Base-by-base conservation (phyloP, 768 basidiomycete genomes). In the Austroboletus eburneus region DNA sequence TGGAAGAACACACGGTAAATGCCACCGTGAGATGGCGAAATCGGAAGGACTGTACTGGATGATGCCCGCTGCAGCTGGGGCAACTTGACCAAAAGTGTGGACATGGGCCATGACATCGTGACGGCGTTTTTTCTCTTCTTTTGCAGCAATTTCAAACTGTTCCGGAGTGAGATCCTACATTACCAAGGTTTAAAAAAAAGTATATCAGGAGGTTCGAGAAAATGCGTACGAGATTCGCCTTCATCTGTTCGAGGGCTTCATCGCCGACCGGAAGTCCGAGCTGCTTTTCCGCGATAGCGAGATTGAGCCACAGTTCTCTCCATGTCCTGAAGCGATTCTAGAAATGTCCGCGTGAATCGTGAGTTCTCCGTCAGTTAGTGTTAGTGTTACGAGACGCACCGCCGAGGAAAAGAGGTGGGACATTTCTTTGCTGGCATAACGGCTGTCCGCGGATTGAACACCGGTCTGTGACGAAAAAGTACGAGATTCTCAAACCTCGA, bases 31-130 rank as follows among this genome's bases (percentile, higher is more conserved):
- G 18, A 30, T 13, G 41, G 43, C 50, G 51, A 43, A 44, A 41
- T 14, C 13, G 42, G 33, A 44, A 41, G 23, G 43, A 33, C 72
- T 80, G 49, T 55, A 90, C 89, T 97, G 94, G 55, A 97, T 96
- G 61, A 97, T 95, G 16, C 92, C 91, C 14, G 93, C 93, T 21
- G 94, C 94, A 27, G 90, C 88, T 9, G 94, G 94, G 1, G 94
- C 94, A 43, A 94, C 87, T 37, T 76, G 78, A 5, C 94, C 94
- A 64, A 97, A 99, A 4, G 94, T 96, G 70, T 98, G 92, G 36
- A 99, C 96, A 62, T 99, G 96, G 0, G 96, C 96, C 96, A 99
- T 99, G 36, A 99, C 96, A 69, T 99, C 96, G 71, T 99, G 96
- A 12, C 96, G 78, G 21, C 96, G 73, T 70, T 92, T 96, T 74